These are phyloP conservation scores for Blastobotrys proliferans DNA, from an alignment of 1,139 yeast genomes.

Conservation along the genomic window DNA sequence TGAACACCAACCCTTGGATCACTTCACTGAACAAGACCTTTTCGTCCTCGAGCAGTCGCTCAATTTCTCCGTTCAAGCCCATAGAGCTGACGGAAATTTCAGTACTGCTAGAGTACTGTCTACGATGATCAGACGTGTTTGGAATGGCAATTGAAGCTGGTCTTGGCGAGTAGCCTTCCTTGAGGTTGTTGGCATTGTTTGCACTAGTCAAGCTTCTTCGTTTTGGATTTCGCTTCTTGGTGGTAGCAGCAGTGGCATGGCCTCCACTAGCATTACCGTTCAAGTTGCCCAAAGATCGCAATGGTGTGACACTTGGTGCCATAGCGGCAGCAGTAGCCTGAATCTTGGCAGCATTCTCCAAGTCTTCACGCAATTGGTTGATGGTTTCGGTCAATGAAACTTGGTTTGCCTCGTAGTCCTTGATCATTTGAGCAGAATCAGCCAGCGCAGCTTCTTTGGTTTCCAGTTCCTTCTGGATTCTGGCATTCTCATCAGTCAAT, in stretches of 20 bases:
- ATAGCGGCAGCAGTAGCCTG: slow-evolving; percentile 30
- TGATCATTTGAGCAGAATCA: slow-evolving; percentile 28
- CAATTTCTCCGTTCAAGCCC: slow-evolving; percentile 38
- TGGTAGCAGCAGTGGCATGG: slow-evolving; percentile 21
- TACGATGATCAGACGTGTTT: slow-evolving; percentile 23
- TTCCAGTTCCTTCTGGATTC: slow-evolving; percentile 52
- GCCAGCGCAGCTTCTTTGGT: slow-evolving; percentile 56
- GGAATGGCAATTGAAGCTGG: slow-evolving; percentile 35
- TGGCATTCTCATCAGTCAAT: slow-evolving; percentile 60
- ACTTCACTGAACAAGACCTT: slow-evolving; percentile 78
- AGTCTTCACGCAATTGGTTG: slow-evolving; percentile 63
- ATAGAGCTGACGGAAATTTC: slow-evolving; percentile 28
- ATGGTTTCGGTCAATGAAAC: slow-evolving; percentile 55
- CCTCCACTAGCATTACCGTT: slow-evolving; percentile 18
- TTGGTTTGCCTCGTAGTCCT: slow-evolving; percentile 31
- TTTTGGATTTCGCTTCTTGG: slow-evolving; percentile 32
- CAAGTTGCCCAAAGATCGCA: slow-evolving; percentile 23
- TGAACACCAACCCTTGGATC: slow-evolving; percentile 80
- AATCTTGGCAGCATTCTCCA: slow-evolving; percentile 43
- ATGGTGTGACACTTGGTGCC: slow-evolving; percentile 28
- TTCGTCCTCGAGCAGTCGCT: slow-evolving; percentile 62
- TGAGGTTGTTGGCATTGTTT: slow-evolving; percentile 17
- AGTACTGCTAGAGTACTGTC: slow-evolving; percentile 24
- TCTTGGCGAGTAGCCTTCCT: slow-evolving; percentile 33
- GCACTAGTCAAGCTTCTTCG: slow-evolving; percentile 31